phyloP scores from a whole-genome alignment of 1,284 basidiomycete genomes.

The Sanguinoderma infundibulare region DNA sequence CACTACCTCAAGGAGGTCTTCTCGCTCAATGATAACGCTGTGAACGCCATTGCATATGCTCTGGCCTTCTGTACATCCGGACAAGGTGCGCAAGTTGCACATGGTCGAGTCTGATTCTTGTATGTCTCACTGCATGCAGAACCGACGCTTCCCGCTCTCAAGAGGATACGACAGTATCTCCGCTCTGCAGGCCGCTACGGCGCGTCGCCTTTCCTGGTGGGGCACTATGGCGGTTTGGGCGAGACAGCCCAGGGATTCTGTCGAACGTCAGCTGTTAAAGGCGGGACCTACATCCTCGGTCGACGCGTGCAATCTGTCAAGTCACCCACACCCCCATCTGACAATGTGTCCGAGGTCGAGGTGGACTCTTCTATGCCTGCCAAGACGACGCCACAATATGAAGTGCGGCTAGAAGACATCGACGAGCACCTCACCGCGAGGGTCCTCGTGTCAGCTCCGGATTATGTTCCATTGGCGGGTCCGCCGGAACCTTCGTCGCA shows the following conservation, averaged over 20 bases:
- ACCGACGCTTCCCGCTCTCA: conserved; percentile 62
- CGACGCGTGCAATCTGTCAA: conserved; percentile 50
- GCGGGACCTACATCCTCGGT: conserved; percentile 87
- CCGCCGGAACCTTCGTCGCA: neutral
- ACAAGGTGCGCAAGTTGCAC: conserved; percentile 46
- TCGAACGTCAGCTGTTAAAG: conserved; percentile 84
- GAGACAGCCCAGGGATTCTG: conserved; percentile 96
- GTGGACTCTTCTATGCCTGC: neutral
- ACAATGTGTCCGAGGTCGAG: conserved; percentile 6
- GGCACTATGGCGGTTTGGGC: conserved; percentile 92
- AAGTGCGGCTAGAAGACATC: conserved; percentile 65
- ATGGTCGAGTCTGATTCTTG: neutral
- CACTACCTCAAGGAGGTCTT: conserved; percentile 69
- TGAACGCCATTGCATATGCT: conserved; percentile 70
- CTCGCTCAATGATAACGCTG: conserved; percentile 60
- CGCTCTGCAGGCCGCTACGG: conserved; percentile 89
- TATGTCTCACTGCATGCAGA: conserved; percentile 47
- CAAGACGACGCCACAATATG: conserved; percentile 35
- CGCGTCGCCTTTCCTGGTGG: conserved; percentile 88
- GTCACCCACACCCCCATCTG: conserved; percentile 22
- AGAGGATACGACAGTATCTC: conserved; percentile 75
- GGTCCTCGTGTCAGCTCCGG: conserved; percentile 48
- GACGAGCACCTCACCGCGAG: conserved; percentile 52
- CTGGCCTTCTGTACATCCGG: conserved; percentile 67
- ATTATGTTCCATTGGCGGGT: conserved; percentile 35